These are phyloP conservation scores for Gaultheria prostrata DNA, from an alignment of 148 eudicot genomes.

Conservation along the genomic window DNA sequence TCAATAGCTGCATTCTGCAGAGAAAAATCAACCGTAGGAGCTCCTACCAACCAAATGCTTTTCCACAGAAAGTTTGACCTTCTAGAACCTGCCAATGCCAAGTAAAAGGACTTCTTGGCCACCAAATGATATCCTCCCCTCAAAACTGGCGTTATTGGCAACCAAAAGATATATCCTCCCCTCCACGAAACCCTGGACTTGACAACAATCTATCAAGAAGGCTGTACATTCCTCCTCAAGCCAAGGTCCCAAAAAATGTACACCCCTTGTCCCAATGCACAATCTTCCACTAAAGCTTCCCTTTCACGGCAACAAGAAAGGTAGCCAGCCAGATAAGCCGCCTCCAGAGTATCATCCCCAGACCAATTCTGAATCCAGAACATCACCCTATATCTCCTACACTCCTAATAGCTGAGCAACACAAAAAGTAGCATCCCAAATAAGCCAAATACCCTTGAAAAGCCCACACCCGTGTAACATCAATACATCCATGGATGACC, in stretches of 20 bases:
- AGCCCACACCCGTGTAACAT: background rate
- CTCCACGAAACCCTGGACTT: background rate
- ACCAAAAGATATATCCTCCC: background rate
- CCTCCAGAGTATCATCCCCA: background rate
- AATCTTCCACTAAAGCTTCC: background rate
- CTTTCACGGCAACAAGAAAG: background rate
- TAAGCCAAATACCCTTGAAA: background rate
- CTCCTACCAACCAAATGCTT: slow-evolving; percentile 1
- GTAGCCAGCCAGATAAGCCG: background rate
- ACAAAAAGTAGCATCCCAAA: background rate
- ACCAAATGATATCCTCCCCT: background rate
- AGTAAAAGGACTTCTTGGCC: background rate
- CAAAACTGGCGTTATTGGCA: background rate
- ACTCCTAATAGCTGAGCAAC: background rate
- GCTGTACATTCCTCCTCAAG: no score
- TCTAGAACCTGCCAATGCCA: background rate
- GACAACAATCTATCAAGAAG: no score
- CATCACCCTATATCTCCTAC: background rate
- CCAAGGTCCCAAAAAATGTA: background rate
- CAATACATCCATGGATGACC: background rate
- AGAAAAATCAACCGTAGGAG: background rate
- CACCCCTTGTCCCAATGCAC: background rate
- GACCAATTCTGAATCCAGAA: background rate
- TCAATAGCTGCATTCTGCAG: background rate
- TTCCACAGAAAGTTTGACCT: background rate